Conservation (phyloP, 2,329 filamentous ascomycete genomes). For the Falciphora oryzae region DNA sequence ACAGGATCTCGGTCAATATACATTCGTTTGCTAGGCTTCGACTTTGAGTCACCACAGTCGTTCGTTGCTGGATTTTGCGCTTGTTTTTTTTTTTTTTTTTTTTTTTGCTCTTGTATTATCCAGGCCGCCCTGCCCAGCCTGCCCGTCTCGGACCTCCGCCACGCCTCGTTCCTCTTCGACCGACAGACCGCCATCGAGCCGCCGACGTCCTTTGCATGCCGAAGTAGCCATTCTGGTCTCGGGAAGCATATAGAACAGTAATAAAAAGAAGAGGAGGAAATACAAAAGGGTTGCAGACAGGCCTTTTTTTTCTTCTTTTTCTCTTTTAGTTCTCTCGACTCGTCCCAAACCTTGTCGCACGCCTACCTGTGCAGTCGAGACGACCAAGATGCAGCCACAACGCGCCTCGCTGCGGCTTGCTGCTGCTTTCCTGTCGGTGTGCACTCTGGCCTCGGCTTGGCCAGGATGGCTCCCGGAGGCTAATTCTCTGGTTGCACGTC, state of each 20-base stretch:
- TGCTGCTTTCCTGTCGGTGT: slow-evolving; percentile 46
- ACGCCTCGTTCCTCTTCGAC: neutral
- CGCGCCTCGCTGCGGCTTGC: slow-evolving; percentile 40
- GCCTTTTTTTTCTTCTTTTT: neutral
- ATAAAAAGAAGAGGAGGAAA: neutral
- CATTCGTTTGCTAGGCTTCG: neutral
- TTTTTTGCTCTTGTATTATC: too few species aligned
- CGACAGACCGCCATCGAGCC: neutral
- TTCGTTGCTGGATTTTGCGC: neutral
- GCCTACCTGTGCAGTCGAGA: slow-evolving; percentile 3
- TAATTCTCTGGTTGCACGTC: slow-evolving; percentile 47
- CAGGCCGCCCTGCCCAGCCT: neutral
- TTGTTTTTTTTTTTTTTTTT: neutral
- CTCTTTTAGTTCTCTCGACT: neutral
- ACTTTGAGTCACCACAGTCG: neutral
- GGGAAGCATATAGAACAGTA: neutral
- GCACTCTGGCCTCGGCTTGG: slow-evolving; percentile 41
- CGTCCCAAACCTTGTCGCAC: neutral
- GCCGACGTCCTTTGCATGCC: too few species aligned
- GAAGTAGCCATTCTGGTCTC: too few species aligned
- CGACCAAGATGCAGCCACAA: slow-evolving; percentile 42
- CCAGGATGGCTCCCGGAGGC: slow-evolving; percentile 51
- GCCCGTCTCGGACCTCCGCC: neutral
- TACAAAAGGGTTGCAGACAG: neutral
- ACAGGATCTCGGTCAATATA: neutral